Evolutionary conservation across 805 yeast genomes (phyloP).

Genomic region (Lipomyces chichibuensis): DNA sequence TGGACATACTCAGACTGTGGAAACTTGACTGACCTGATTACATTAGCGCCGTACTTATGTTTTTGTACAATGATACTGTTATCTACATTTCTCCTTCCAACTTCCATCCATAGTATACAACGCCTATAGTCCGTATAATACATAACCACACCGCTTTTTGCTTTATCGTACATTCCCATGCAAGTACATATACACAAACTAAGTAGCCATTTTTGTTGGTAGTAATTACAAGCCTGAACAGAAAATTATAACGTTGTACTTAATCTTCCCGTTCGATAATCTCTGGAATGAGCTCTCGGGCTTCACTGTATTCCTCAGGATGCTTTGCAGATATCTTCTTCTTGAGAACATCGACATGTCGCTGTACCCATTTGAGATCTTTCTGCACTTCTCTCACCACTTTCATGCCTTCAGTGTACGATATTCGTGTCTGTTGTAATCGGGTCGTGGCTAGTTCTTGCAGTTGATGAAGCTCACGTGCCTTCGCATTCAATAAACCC

Average conservation of each 20-base stretch:
- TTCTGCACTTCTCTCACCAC: constrained; percentile 30
- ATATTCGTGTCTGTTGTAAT: constrained; percentile 21
- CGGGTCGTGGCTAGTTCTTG: constrained; percentile 24
- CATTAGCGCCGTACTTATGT: neutral
- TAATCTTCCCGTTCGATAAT: constrained; percentile 32
- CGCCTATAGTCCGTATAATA: neutral
- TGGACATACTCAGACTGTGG: neutral
- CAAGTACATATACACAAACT: neutral
- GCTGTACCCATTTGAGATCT: constrained; percentile 34
- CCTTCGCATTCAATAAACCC: constrained; percentile 30
- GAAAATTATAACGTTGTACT: neutral
- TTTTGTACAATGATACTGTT: neutral
- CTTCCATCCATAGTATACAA: neutral
- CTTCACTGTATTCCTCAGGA: constrained; percentile 23
- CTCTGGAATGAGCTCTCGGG: constrained; percentile 33
- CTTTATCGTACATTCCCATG: neutral
- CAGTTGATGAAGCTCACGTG: constrained; percentile 28
- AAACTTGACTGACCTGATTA: neutral
- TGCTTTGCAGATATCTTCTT: constrained; percentile 20
- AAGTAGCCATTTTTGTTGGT: neutral
- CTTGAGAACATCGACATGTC: constrained; percentile 29
- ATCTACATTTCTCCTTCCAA: neutral
- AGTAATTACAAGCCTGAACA: neutral
- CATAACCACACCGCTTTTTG: neutral
- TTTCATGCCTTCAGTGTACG: constrained; percentile 29